Evolutionary conservation across 768 basidiomycete species (phyloP), one percentile per base, ranked within the genome.

Genomic region (Lactarius quietus): DNA sequence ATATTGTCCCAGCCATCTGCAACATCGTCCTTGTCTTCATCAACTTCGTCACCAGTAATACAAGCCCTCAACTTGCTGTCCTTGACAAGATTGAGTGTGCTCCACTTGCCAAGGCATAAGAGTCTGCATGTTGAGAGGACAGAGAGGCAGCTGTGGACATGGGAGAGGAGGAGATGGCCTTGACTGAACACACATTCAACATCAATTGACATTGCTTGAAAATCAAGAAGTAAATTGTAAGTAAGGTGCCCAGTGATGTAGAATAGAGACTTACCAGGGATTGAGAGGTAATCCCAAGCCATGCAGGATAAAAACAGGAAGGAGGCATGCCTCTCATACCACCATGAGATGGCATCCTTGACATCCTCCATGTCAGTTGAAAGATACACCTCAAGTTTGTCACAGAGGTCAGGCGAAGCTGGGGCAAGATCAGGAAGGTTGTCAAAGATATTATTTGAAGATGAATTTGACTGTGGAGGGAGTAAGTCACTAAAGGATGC

Each of bases 221-320:
- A n/a, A n/a, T n/a, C n/a, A n/a, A n/a, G n/a, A n/a, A n/a, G n/a
- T n/a, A 36, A 33, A 33, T 33, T 7, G 36, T 36, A 18, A 41
- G 6, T 41, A 20, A 1, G 6, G 7, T 6, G 6, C 2, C 1
- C 1, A 20, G n/a, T n/a, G n/a, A 6, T 7, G 1, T 7, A 20
- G 18, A 41, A 6, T 6, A 8, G 39, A 14, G 2, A n/a, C 39
- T 3, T 14, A 41, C 41, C 20, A 9, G 41, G 20, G 6, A 43
- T 43, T 4, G 41, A 43, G 7, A 43, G 41, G 18, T 43, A 43
- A 43, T n/a, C 41, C 7, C 41, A 4, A n/a, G 41, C 41, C 41
- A 43, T 43, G 20, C 2, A 1, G 2, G 20, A 43, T 9, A 43
- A n/a, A n/a, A 8, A n/a, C 3, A 20, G 41, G 9, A n/a, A 43